Base-by-base conservation (phyloP, 495 filamentous ascomycete species). In the Massariosphaeria phaeospora region DNA sequence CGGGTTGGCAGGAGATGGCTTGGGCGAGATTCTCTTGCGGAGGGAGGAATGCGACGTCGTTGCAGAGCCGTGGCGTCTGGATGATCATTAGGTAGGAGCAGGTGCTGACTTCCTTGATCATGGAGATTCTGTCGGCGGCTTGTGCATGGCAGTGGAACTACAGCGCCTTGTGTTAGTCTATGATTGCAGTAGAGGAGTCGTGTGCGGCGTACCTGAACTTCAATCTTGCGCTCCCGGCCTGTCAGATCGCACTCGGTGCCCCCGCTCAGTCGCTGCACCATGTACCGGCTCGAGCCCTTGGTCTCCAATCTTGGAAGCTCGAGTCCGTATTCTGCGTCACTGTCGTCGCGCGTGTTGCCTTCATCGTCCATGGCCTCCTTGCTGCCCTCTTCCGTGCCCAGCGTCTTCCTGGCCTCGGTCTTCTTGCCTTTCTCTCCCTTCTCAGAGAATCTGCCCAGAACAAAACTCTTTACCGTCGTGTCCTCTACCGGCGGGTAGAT, bases 11-110 rank as follows among this genome's bases (percentile, higher is more conserved):
- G 52, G 80, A 79, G 29, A 98, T 89, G 1, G 79, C 66, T 65
- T 95, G 81, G 5, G 89, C 83, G 47, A 83, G 82, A 53, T 84
- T 85, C 46, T 88, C 82, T 52, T 89, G 84, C 1, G 90, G 88
- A 8, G 91, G 90, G 33, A 88, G 75, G 70, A 98, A 98, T 5
- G 91, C 91, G 20, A 90, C 82, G 58, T 98, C 93, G 65, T 86
- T 84, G 69, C 93, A 98, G 38, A 98, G 81, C 1, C 91, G 81
- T 2, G 93, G 89, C 0, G 93, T 98, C 66, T 96, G 86, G 45
- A 98, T 82, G 1, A 95, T 81, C 89, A 98, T 95, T 35, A 96
- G 72, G 59, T 98, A 98, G 20, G 88, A 84, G 71, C 93, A 98
- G 8, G 89, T 96, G 8, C 84, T 84, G 3, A 95, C 77, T 66